phyloP scores from a whole-genome alignment of 148 eudicot species.

The Amaranthus hypochondriacus region DNA sequence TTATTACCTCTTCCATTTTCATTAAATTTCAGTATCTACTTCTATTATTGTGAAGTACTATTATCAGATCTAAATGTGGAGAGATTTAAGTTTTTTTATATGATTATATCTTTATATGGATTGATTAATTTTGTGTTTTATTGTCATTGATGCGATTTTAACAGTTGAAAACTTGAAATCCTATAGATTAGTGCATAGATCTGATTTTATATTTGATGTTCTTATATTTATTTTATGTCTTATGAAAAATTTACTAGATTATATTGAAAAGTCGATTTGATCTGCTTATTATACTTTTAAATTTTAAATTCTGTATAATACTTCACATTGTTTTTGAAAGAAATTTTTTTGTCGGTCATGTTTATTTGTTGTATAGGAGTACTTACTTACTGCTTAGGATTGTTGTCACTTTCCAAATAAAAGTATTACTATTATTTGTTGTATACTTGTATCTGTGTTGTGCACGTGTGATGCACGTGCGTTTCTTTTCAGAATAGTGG shows the following conservation, averaged over 20 bases:
- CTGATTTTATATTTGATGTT: not conserved
- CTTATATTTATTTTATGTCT: not conserved
- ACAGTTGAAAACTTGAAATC: not conserved
- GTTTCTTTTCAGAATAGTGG: not conserved
- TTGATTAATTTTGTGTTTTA: not conserved
- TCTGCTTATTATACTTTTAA: too few species aligned
- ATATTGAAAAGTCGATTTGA: too few species aligned
- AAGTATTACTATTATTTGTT: not conserved
- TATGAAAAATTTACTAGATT: too few species aligned
- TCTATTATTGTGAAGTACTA: too few species aligned
- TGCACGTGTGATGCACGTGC: constrained; percentile 24
- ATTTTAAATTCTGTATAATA: not conserved
- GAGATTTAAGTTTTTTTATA: not conserved
- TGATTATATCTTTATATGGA: too few species aligned
- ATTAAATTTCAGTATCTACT: not conserved
- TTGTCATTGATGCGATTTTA: not conserved
- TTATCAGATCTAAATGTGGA: constrained; percentile 6
- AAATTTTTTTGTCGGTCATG: constrained; percentile 4
- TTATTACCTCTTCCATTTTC: not conserved
- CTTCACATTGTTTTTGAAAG: not conserved
- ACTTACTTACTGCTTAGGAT: not conserved
- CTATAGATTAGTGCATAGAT: constrained; percentile 6
- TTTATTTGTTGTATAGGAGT: not conserved
- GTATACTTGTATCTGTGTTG: not conserved
- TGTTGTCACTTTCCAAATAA: constrained; percentile 19